phyloP scores from a whole-genome alignment of 192 early-diverging fungal genomes.

The Jimgerdemannia flammicorona region DNA sequence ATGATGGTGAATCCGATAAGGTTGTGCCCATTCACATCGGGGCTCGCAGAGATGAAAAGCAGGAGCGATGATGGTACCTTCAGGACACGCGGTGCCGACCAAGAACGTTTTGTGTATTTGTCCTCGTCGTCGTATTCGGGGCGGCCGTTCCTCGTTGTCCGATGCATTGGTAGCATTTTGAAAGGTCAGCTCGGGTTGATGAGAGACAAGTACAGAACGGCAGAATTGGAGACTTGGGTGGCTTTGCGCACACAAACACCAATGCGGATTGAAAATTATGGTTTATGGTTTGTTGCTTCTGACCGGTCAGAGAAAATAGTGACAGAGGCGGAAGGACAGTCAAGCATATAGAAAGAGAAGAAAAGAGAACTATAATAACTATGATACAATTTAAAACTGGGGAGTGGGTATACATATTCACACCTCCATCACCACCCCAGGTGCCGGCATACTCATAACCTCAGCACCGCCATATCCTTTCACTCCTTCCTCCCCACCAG shows the following conservation, averaged over 20 bases:
- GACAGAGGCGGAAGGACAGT: too few relatives aligned
- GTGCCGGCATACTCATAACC: neutral
- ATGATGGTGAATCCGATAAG: too few relatives aligned
- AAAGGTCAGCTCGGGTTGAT: neutral
- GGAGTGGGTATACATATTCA: neutral
- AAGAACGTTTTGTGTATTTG: slow-evolving; percentile 26
- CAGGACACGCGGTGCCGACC: neutral
- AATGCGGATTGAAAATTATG: too few relatives aligned
- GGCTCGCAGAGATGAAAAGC: neutral
- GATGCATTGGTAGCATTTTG: slow-evolving; percentile 28
- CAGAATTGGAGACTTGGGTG: too few relatives aligned
- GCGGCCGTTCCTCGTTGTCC: slow-evolving; percentile 17
- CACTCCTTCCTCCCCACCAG: neutral
- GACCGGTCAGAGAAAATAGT: too few relatives aligned
- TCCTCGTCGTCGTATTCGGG: slow-evolving; percentile 22
- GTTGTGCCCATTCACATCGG: too few relatives aligned
- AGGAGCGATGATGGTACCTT: neutral
- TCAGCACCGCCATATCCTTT: neutral
- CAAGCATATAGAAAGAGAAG: neutral
- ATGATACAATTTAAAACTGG: neutral
- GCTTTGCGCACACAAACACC: too few relatives aligned
- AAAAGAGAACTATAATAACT: neutral
- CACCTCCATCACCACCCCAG: neutral
- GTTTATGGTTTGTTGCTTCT: too few relatives aligned
- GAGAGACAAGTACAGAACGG: too few relatives aligned